Evolutionary conservation across 2,329 filamentous ascomycete genomes (phyloP), one percentile per base, ranked within the genome.

Genomic region (Lachnellula occidentalis): DNA sequence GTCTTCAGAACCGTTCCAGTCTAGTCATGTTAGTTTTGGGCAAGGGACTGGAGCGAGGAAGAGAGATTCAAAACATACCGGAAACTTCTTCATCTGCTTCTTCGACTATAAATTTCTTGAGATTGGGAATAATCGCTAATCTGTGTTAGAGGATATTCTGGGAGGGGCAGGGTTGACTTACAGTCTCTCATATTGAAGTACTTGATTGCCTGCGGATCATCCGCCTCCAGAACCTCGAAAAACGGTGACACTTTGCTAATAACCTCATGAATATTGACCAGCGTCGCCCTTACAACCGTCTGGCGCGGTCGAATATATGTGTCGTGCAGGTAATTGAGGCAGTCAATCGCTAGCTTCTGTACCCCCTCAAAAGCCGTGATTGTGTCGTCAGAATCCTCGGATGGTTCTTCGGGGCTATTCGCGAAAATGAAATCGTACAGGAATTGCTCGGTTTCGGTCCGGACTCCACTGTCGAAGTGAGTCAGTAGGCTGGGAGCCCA

Each of bases 401-500:
- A 34, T 31, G 22, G 14, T 14, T 55, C 56, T 12, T 62, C 57
- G 3, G 54, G 46, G 19, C 57, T 56, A 21, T 57, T 46, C 5
- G 47, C 48, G 36, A 66, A 54, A 22, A 68, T 53, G 15, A 60
- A 37, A 5, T 64, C 57, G 7, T 50, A 42, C 19, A 69, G 56
- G 34, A 65, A 66, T 4, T 60, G 59, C 36, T 66, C 63, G 0
- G 78, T 77, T 43, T 69, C 70, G 34, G 67, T 66, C 34, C 78
- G 72, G 22, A 81, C 73, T 3, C 62, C 58, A 31, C 65, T 67
- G 43, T 80, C 77, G 7, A 70, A 73, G 57, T 78, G 77, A n/a
- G 77, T 72, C 21, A 82, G 73, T 14, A 82, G 66, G 1, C 73
- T 71, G 8, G 79, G 79, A 4, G 71, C 77, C 77, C 78, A 82